Evolutionary conservation across 306 rosid genomes (phyloP).

Genomic region (Trichosanthes cucumerina): DNA sequence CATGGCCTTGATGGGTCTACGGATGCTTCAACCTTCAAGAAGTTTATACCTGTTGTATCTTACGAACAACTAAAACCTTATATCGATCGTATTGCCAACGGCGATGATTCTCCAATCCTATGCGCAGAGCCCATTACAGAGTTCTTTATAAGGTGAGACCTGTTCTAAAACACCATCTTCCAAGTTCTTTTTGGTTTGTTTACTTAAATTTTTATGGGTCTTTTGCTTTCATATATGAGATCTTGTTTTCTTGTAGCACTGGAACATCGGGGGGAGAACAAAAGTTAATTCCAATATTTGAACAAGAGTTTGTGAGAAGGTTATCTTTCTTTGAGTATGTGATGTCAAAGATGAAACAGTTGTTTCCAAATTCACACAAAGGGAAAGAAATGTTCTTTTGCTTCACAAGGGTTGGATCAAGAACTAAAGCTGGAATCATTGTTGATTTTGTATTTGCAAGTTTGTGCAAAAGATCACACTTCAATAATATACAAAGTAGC

Average conservation of each 20-base stretch:
- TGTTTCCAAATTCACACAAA: conserved; percentile 27
- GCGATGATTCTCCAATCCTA: conserved; percentile 42
- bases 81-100: conserved; percentile 50
- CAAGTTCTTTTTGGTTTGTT: not conserved
- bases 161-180: not conserved
- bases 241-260: conserved; percentile 20
- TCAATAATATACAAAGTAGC: conserved; percentile 9
- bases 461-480: conserved; percentile 47
- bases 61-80: conserved; percentile 6
- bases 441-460: conserved; percentile 42
- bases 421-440: conserved; percentile 36
- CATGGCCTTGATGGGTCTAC: not conserved
- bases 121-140: conserved; percentile 52
- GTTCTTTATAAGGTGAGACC: conserved; percentile 49
- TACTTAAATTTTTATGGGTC: no score
- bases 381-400: conserved; percentile 53
- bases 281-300: conserved; percentile 47
- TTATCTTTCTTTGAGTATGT: conserved; percentile 29
- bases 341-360: conserved; percentile 46
- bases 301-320: conserved; percentile 34
- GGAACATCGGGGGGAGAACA: conserved; percentile 61
- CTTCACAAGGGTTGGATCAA: conserved; percentile 38
- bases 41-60: not conserved
- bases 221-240: no score
- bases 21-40: not conserved